Conservation (phyloP, 192 early-diverging fungal species). For the Umbelopsis sp. region DNA sequence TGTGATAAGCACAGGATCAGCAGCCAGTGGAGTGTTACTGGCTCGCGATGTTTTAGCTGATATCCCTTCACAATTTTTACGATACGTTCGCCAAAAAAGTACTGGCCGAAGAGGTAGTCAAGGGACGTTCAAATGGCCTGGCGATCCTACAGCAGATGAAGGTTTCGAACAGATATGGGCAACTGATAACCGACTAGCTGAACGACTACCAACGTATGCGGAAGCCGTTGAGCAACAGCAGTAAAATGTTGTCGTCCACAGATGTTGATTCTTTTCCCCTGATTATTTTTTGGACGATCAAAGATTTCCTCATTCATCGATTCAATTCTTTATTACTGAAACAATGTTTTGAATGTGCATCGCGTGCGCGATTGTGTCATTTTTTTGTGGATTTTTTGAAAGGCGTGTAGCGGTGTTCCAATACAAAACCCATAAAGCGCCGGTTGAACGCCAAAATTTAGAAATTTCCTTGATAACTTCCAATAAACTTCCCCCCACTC, state of each 20-base stretch:
- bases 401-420: neutral
- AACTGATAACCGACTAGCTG: neutral
- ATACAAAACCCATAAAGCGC: neutral
- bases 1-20: slow-evolving; percentile 14
- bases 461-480: neutral
- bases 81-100: neutral
- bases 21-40: slow-evolving; percentile 7
- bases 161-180: neutral
- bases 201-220: slow-evolving; percentile 6
- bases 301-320: too few species aligned
- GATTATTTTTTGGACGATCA: too few species aligned
- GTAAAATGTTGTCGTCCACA: neutral
- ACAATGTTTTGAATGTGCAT: too few species aligned
- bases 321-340: too few species aligned
- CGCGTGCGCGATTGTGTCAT: too few species aligned
- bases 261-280: too few species aligned
- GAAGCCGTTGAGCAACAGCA: neutral
- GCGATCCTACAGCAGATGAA: neutral
- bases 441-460: neutral
- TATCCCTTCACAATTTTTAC: slow-evolving; percentile 16
- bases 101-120: neutral
- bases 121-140: slow-evolving; percentile 12
- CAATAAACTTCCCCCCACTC: neutral
- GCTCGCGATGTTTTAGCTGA: slow-evolving; percentile 18
- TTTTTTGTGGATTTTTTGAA: neutral